These are phyloP conservation scores for Trypanosoma melophagium DNA, from an alignment of 208 protist genomes.

Conservation along the genomic window DNA sequence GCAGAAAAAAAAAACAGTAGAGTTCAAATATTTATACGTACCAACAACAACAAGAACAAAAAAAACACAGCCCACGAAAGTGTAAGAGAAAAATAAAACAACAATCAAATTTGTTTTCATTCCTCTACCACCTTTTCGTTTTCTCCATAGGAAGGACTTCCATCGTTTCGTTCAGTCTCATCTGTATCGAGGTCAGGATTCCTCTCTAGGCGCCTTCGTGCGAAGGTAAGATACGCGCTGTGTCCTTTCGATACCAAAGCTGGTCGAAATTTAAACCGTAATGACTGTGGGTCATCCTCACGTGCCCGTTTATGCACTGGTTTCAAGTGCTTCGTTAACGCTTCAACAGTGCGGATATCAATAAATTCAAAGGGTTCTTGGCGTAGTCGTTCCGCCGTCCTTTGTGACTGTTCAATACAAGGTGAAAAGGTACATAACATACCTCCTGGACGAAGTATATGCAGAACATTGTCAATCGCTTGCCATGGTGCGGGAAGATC, in stretches of 20 bases:
- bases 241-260: slow-evolving; percentile 80
- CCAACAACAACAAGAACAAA: neutral
- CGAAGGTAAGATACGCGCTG: slow-evolving; percentile 92
- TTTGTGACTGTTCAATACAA: slow-evolving; percentile 94
- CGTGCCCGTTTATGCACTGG: slow-evolving; percentile 64
- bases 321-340: slow-evolving; percentile 74
- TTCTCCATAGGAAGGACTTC: neutral
- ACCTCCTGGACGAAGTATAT: slow-evolving; percentile 76
- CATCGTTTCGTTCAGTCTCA: slow-evolving; percentile 15
- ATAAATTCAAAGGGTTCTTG: slow-evolving; percentile 71
- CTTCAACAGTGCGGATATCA: slow-evolving; percentile 88
- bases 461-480: slow-evolving; percentile 82
- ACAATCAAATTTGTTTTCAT: neutral
- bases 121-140: slow-evolving; percentile 6
- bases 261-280: slow-evolving; percentile 51
- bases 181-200: slow-evolving; percentile 14
- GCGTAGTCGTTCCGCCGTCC: slow-evolving; percentile 63
- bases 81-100: too few species aligned
- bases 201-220: slow-evolving; percentile 58
- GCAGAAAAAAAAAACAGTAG: slow-evolving; percentile 17
- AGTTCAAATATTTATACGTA: neutral
- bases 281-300: slow-evolving; percentile 22
- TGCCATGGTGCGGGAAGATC: slow-evolving; percentile 90
- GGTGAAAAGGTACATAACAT: slow-evolving; percentile 93
- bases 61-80: too few species aligned